Base-by-base conservation (phyloP, 2,329 filamentous ascomycete genomes). In the Hymenoscyphus albidus region DNA sequence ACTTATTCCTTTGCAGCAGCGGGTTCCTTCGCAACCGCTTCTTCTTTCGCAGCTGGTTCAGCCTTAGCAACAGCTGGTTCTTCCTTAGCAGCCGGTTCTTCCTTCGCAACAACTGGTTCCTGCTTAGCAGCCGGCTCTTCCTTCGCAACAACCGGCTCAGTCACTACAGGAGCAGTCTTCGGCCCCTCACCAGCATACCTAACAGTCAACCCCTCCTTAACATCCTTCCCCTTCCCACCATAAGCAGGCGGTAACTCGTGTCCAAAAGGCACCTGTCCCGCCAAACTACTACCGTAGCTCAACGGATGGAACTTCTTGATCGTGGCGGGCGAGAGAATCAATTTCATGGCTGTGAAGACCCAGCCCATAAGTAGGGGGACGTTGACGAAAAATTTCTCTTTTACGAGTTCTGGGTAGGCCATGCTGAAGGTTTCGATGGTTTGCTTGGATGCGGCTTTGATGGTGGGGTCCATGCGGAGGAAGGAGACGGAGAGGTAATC, bases 371-470 rank as follows among this genome's bases (percentile, higher is more conserved):
- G 82, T 63, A 88, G 78, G 0, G 94, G 94, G 5, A 97, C 67
- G 73, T 97, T 97, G 79, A 97, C 90, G 75, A 97, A 97, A 83
- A 93, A 97, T 82, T 97, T 97, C 80, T 94, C 86, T 72, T 86
- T 87, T 59, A 97, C 83, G 10, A 96, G 86, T 80, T 97, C 94
- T 0, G 94, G 93, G 79, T 97, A 97, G 70, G 91, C 90, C 70
- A 85, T 87, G 61, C 88, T 85, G 76, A 97, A 92, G 61, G 90
- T 83, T 67, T 90, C 84, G 76, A 97, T 96, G 57, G 91, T 93
- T 79, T 93, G 87, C 73, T 87, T 88, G 69, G 87, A 90, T 16
- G 91, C 90, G 3, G 87, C 83, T 77, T 91, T 93, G 77, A 95
- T 88, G 64, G 84, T 81, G 0, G 90, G 85, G 64, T 94, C 89